Evolutionary conservation across 2,329 filamentous ascomycete species (phyloP).

Genomic region (Phoma sp.): DNA sequence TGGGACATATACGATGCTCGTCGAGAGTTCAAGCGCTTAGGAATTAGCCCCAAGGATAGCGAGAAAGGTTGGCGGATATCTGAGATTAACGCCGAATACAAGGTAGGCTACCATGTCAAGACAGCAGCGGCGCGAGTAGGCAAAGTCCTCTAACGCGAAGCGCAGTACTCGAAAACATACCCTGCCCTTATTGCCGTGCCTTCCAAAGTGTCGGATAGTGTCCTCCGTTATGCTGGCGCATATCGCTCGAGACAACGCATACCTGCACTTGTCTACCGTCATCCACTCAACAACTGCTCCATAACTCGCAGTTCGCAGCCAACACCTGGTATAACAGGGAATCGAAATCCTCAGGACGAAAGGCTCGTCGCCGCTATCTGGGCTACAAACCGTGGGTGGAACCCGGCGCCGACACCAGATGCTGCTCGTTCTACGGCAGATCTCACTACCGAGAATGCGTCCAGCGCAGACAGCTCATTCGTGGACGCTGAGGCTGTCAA

Average conservation of each 20-base stretch:
- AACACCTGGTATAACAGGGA: constrained; percentile 81
- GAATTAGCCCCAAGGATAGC: constrained; percentile 80
- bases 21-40: constrained; percentile 85
- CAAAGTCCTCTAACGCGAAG: constrained; percentile 20
- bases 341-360: constrained; percentile 94
- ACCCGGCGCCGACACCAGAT: constrained; percentile 28
- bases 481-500: constrained; percentile 33
- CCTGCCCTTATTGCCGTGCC: constrained; percentile 85
- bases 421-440: constrained; percentile 35
- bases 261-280: constrained; percentile 90
- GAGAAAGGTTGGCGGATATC: constrained; percentile 88
- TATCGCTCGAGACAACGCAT: constrained; percentile 91
- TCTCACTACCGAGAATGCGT: constrained; percentile 41
- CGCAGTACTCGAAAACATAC: constrained; percentile 85
- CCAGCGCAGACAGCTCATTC: constrained; percentile 44
- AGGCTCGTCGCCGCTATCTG: constrained; percentile 93
- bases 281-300: constrained; percentile 94
- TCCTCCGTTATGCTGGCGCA: constrained; percentile 87
- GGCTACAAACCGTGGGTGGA: constrained; percentile 62
- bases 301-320: constrained; percentile 96
- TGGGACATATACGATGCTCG: constrained; percentile 86
- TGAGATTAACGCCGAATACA: constrained; percentile 86
- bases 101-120: constrained; percentile 46
- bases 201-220: constrained; percentile 91
- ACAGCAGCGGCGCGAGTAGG: neutral